Percentiles rank a stretch among this genome's conserved stretches.
phyloP scores from a whole-genome alignment of 306 rosid species.

The Prinsepia uniflora region DNA sequence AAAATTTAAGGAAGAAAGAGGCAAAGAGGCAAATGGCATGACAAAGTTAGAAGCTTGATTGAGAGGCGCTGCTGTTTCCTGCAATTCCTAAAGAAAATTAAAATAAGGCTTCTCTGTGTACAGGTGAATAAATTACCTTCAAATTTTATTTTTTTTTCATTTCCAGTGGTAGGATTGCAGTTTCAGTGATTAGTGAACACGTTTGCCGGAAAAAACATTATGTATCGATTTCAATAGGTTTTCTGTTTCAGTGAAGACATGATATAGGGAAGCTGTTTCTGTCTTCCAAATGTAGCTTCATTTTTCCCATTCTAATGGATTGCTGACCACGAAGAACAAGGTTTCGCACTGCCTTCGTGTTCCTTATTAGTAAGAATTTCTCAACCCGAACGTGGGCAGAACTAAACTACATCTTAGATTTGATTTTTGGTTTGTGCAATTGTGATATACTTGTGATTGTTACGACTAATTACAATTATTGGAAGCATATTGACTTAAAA shows the following conservation, averaged over 20 bases:
- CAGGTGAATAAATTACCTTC: conserved; percentile 1
- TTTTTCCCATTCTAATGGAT: too few relatives aligned
- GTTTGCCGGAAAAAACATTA: background rate
- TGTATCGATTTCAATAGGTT: background rate
- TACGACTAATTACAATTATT: too few relatives aligned
- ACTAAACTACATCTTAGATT: too few relatives aligned
- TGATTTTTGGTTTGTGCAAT: background rate
- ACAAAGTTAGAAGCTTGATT: background rate
- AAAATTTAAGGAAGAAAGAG: background rate
- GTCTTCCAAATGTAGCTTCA: background rate
- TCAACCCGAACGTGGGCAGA: too few relatives aligned
- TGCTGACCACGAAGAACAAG: background rate
- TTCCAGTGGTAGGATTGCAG: background rate
- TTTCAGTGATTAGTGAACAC: background rate
- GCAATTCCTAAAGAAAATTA: conserved; percentile 1
- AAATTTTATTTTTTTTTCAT: background rate
- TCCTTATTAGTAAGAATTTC: background rate
- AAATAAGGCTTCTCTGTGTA: conserved; percentile 9
- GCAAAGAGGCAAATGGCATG: background rate
- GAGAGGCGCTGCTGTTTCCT: conserved; percentile 4
- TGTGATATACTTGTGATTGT: background rate
- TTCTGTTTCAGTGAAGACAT: background rate
- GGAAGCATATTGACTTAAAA: too few relatives aligned
- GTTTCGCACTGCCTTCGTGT: background rate
- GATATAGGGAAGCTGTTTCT: background rate